These are phyloP conservation scores for Sungouiozyma ichnusensis DNA, from an alignment of 805 yeast genomes.

Conservation along the genomic window DNA sequence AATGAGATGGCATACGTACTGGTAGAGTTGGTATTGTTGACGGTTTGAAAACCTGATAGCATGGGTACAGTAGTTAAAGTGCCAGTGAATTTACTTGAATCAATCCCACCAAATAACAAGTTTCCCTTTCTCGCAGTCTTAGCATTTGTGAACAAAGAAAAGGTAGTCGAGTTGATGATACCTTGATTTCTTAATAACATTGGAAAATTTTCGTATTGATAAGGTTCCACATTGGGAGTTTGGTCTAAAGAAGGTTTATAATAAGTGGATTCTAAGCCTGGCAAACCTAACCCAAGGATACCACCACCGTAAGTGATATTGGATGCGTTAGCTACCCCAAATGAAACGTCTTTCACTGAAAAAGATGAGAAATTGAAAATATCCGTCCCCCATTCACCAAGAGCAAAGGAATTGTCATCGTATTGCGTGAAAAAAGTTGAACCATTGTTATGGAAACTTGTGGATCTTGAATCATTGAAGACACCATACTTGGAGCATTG, in stretches of 20 bases:
- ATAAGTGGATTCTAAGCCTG: slow-evolving; percentile 1
- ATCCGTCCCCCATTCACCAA: slow-evolving; percentile 42
- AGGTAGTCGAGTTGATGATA: slow-evolving; percentile 34
- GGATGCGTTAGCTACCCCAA: slow-evolving; percentile 64
- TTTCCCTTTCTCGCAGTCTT: slow-evolving; percentile 33
- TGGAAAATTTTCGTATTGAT: slow-evolving; percentile 12
- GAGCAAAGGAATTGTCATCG: slow-evolving; percentile 41
- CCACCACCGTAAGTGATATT: slow-evolving; percentile 49
- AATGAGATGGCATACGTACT: slow-evolving; percentile 27
- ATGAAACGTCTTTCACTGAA: slow-evolving; percentile 40
- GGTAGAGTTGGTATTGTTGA: slow-evolving; percentile 8
- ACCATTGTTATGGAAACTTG: slow-evolving; percentile 17
- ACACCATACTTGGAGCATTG: slow-evolving; percentile 6
- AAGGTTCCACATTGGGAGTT: too few relatives aligned
- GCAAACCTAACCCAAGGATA: slow-evolving; percentile 1
- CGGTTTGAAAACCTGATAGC: slow-evolving; percentile 10
- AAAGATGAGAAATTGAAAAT: slow-evolving; percentile 40
- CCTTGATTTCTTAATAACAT: slow-evolving; percentile 10
- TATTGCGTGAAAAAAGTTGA: slow-evolving; percentile 38
- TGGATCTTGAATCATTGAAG: slow-evolving; percentile 16
- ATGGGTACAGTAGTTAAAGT: slow-evolving; percentile 27
- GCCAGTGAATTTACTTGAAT: slow-evolving; percentile 29
- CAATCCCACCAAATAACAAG: slow-evolving; percentile 33
- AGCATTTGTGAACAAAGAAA: slow-evolving; percentile 39
- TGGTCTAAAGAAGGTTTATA: neutral